Evolutionary conservation across 768 basidiomycete species (phyloP), one percentile per base, ranked within the genome.

Genomic region (Auriscalpium orientale): DNA sequence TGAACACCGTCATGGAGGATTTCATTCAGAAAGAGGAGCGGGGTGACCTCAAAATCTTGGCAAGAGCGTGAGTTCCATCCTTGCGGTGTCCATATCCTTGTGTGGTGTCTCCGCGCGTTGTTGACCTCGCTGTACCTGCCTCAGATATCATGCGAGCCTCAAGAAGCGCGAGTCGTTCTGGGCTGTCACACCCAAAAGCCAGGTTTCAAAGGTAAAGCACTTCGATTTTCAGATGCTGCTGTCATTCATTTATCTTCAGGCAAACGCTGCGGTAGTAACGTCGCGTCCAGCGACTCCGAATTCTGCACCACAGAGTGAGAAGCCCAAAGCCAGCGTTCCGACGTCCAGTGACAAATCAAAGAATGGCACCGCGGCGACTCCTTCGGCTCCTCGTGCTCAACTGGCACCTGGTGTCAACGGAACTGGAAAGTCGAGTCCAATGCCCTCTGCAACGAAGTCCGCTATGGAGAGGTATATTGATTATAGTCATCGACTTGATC

Each of bases 21-120:
- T 80, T 91, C 60, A 63, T 91, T 20, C 83, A 84, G 62, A 81
- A 74, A 20, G 93, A 95, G 70, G 83, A 87, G 58, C 83, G 93
- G 8, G 84, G 84, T n/a, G 89, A 92, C 65, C 71, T 92, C 37
- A 91, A 91, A 68, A 85, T 91, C 58, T 73, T 92, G 28, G 89
- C 84, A 6, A 76, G 80, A 71, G 85, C 89, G 84, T 90, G 71
- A 66, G 84, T 72, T 33, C 1, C 21, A 46, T 53, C 44, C 43
- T 28, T 28, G 28, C 28, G 28, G 2, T 28, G 28, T 28, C 28
- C 28, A 28, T 28, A 28, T 7, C 28, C 28, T 28, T 28, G 2
- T 28, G 2, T 28, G 4, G 28, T 28, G 4, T 28, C 28, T 28
- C 28, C 5, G 7, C 5, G 7, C 28, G 28, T 28, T 34, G 51